These are phyloP conservation scores for Lactifluus volemus DNA, from an alignment of 768 basidiomycete species.

Conservation along the genomic window DNA sequence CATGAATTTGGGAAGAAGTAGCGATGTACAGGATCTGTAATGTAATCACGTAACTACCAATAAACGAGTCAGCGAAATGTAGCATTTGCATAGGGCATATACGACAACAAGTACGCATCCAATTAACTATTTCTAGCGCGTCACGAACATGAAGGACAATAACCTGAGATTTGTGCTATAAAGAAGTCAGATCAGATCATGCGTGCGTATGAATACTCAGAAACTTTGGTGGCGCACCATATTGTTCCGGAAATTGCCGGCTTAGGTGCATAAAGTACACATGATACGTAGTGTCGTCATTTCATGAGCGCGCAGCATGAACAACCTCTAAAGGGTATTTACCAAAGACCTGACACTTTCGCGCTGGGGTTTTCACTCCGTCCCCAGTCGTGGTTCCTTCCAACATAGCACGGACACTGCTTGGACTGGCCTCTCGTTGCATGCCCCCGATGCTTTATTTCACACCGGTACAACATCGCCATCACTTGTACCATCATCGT, in stretches of 20 bases:
- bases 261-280: neutral
- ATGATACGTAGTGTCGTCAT: neutral
- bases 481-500: too few relatives aligned
- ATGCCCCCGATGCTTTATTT: too few relatives aligned
- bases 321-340: neutral
- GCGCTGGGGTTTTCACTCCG: too few relatives aligned
- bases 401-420: too few relatives aligned
- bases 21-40: slow-evolving; percentile 14
- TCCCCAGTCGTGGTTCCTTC: too few relatives aligned
- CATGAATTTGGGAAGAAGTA: neutral
- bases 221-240: neutral
- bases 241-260: slow-evolving; percentile 17
- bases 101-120: neutral
- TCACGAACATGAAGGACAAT: slow-evolving; percentile 14
- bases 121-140: slow-evolving; percentile 7
- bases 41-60: slow-evolving; percentile 6
- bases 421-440: too few relatives aligned
- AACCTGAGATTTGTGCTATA: slow-evolving; percentile 13
- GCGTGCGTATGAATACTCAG: too few relatives aligned
- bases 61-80: neutral
- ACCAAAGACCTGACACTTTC: neutral
- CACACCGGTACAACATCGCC: too few relatives aligned
- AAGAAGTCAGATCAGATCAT: neutral
- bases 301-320: neutral
- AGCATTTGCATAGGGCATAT: neutral